These are phyloP conservation scores for Tulasnella sp. DNA, from an alignment of 768 basidiomycete genomes.

Conservation along the genomic window DNA sequence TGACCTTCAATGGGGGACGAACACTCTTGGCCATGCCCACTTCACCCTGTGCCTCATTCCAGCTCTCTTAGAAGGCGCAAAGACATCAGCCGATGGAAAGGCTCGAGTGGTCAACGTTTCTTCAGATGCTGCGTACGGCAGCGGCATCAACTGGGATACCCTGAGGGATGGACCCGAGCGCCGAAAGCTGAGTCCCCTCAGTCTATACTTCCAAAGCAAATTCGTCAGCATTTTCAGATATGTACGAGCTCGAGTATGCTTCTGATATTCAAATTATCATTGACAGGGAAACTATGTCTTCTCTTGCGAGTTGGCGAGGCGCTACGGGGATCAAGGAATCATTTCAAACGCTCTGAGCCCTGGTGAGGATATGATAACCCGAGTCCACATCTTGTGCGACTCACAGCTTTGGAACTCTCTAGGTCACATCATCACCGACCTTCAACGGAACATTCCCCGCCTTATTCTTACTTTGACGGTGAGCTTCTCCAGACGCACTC, in stretches of 20 bases:
- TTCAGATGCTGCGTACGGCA: slow-evolving; percentile 20
- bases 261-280: background rate
- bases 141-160: slow-evolving; percentile 23
- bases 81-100: slow-evolving; percentile 24
- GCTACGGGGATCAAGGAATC: slow-evolving; percentile 35
- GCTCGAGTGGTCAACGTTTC: slow-evolving; percentile 31
- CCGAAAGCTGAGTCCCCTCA: background rate
- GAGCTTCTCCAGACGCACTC: background rate
- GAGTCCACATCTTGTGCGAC: background rate
- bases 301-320: slow-evolving; percentile 34
- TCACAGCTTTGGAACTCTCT: background rate
- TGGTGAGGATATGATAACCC: slow-evolving; percentile 10
- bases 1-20: slow-evolving; percentile 29
- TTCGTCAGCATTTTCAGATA: background rate
- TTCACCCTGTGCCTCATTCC: slow-evolving; percentile 28
- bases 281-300: slow-evolving; percentile 35
- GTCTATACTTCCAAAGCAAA: slow-evolving; percentile 29
- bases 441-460: slow-evolving; percentile 14
- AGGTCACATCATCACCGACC: slow-evolving; percentile 1
- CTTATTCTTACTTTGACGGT: background rate
- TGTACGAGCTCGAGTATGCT: background rate
- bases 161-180: slow-evolving; percentile 23
- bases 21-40: slow-evolving; percentile 26
- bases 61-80: background rate
- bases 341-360: slow-evolving; percentile 34